A percentile compares a stretch with the other conserved stretches of the same genome.
These are phyloP conservation scores for Talaromyces adpressus DNA, from an alignment of 495 filamentous ascomycete genomes.

Conservation along the genomic window DNA sequence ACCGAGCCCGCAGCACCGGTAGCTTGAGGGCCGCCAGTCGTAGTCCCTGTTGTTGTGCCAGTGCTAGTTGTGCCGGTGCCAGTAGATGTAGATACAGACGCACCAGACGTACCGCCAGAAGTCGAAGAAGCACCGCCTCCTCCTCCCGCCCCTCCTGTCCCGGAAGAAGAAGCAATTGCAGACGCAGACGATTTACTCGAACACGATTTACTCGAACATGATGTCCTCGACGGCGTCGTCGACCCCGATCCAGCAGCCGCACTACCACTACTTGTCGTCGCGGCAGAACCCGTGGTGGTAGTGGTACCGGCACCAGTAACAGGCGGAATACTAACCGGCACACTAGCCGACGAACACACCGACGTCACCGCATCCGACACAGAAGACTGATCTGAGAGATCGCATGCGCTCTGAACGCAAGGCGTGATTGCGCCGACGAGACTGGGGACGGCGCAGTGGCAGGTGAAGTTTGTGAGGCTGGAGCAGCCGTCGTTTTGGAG, in stretches of 20 bases:
- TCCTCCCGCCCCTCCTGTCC: too few species aligned
- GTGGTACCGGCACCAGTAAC: conserved; percentile 14
- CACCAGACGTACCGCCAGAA: conserved; percentile 9
- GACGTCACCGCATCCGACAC: conserved; percentile 29
- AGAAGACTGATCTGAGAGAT: conserved; percentile 28
- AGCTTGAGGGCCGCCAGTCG: not conserved
- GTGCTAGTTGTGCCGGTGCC: conserved; percentile 6
- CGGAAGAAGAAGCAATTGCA: conserved; percentile 9
- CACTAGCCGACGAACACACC: conserved; percentile 28
- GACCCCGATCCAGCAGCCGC: too few species aligned
- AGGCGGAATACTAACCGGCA: conserved; percentile 32
- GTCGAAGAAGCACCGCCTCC: not conserved
- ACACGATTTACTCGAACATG: not conserved
- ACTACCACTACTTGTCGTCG: not conserved
- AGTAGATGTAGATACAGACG: conserved; percentile 2
- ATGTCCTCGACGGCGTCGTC: not conserved
- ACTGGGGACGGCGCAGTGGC: conserved; percentile 41
- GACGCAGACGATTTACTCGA: conserved; percentile 8
- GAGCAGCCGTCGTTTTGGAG: conserved; percentile 38
- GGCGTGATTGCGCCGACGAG: conserved; percentile 34
- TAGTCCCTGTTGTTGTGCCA: not conserved
- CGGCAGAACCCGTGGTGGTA: conserved; percentile 10
- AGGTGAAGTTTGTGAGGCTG: conserved; percentile 38
- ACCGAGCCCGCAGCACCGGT: not conserved
- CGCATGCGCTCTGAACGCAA: conserved; percentile 38